Evolutionary conservation across 495 filamentous ascomycete genomes (phyloP), one percentile per base, ranked within the genome.

Genomic region (Penicillium steckii): DNA sequence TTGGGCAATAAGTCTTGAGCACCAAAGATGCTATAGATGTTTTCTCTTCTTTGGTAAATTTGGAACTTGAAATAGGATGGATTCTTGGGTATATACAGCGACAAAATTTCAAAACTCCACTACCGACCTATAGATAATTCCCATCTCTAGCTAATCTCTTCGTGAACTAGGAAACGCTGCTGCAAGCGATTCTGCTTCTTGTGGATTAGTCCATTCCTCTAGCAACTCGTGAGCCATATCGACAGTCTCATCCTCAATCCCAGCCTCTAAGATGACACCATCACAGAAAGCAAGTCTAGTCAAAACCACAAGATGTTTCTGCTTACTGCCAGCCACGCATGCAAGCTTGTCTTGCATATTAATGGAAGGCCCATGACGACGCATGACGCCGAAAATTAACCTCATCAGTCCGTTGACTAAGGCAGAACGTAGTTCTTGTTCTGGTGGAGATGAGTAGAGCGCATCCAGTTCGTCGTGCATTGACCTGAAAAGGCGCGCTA

Each of bases 241-340:
- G 17, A 84, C 76, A 10, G 82, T 82, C 43, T 85, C 84, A 44
- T 87, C 81, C 18, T 85, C 80, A 46, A 90, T 85, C 2, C 84
- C 85, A 18, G 69, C 69, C 63, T 90, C 87, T 12, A 88, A 64
- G 38, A 84, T 71, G 5, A 76, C 56, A 3, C 79, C 79, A 51
- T 88, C 84, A 41, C 78, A 82, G 50, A 90, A 89, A 1, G 87
- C 86, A 25, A 90, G 60, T 9, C 87, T 70, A 8, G 85, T 86
- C 50, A 90, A 68, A 10, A 80, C 76, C 8, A 88, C 80, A 1
- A 86, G 67, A 51, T 85, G 81, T 52, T 88, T 88, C 55, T 89
- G 84, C 47, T 75, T 75, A 12, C 80, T 80, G n/a, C 83, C 83
- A 1, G 70, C 69, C 2, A 86, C 69, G 9, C 70, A 75, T 1